These are phyloP conservation scores for Cucumis melo DNA, from an alignment of 306 rosid genomes.

Conservation along the genomic window DNA sequence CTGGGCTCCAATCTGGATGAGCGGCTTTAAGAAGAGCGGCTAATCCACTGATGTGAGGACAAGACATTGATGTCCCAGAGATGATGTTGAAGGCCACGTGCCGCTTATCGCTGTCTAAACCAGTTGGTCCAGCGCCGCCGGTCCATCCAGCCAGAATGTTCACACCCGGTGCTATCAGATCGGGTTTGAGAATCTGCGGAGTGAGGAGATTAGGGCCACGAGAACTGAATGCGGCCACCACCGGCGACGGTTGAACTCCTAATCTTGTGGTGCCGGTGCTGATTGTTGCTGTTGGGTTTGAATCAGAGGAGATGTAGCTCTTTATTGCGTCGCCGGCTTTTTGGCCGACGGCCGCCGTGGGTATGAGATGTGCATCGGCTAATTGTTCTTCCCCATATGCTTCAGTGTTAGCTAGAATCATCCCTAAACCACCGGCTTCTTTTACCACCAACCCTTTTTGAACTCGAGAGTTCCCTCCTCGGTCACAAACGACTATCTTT, in stretches of 20 bases:
- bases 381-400: slow-evolving; percentile 56
- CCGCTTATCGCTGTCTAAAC: slow-evolving; percentile 31
- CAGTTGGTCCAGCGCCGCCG: slow-evolving; percentile 52
- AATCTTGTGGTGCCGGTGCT: slow-evolving; percentile 34
- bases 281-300: slow-evolving; percentile 46
- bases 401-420: slow-evolving; percentile 62
- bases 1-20: slow-evolving; percentile 86
- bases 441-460: slow-evolving; percentile 60
- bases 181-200: slow-evolving; percentile 73
- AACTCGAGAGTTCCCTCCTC: slow-evolving; percentile 47
- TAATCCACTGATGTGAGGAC: slow-evolving; percentile 86
- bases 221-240: slow-evolving; percentile 80
- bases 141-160: slow-evolving; percentile 90
- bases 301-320: slow-evolving; percentile 30
- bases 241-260: slow-evolving; percentile 73
- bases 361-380: slow-evolving; percentile 49
- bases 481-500: slow-evolving; percentile 74
- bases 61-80: slow-evolving; percentile 95
- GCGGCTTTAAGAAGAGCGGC: slow-evolving; percentile 65
- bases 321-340: slow-evolving; percentile 37
- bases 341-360: slow-evolving; percentile 54
- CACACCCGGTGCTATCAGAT: slow-evolving; percentile 91
- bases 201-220: slow-evolving; percentile 78
- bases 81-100: slow-evolving; percentile 59
- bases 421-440: slow-evolving; percentile 67